phyloP scores from a whole-genome alignment of 2,329 filamentous ascomycete genomes.

The Fusarium chaquense region DNA sequence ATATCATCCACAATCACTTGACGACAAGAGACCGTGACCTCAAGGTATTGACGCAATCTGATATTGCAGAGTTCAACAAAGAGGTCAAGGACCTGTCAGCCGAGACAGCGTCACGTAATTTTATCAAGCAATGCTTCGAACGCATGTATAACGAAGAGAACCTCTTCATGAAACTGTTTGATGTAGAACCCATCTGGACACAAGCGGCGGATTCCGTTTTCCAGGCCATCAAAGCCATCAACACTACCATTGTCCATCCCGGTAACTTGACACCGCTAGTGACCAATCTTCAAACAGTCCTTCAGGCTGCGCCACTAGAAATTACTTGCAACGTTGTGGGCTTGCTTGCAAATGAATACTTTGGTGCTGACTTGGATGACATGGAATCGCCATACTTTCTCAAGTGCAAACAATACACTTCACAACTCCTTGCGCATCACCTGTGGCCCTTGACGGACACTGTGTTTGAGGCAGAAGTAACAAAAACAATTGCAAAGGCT shows the following conservation, averaged over 20 bases:
- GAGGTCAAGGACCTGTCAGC: conserved; percentile 62
- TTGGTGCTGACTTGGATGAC: conserved; percentile 68
- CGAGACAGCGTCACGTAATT: conserved; percentile 69
- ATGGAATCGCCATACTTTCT: conserved; percentile 65
- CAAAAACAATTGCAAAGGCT: conserved; percentile 65
- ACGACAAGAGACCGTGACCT: conserved; percentile 66
- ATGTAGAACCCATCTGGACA: conserved; percentile 66
- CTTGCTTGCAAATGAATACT: conserved; percentile 70
- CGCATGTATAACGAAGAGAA: conserved; percentile 66
- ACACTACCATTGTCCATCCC: conserved; percentile 65
- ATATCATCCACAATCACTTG: conserved; percentile 66
- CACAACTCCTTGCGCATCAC: conserved; percentile 66
- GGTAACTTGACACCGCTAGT: conserved; percentile 67
- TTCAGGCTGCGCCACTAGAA: conserved; percentile 62
- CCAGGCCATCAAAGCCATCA: conserved; percentile 61
- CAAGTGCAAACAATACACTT: conserved; percentile 68
- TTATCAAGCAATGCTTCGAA: conserved; percentile 71
- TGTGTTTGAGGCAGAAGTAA: conserved; percentile 67
- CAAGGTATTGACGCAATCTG: conserved; percentile 64
- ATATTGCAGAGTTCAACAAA: conserved; percentile 66
- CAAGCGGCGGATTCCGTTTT: conserved; percentile 64
- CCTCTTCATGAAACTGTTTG: conserved; percentile 68
- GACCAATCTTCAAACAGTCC: conserved; percentile 60
- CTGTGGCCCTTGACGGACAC: conserved; percentile 69
- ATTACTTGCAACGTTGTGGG: conserved; percentile 67